Conservation (phyloP, 2,329 filamentous ascomycete genomes). For the Pleomassaria siparia region DNA sequence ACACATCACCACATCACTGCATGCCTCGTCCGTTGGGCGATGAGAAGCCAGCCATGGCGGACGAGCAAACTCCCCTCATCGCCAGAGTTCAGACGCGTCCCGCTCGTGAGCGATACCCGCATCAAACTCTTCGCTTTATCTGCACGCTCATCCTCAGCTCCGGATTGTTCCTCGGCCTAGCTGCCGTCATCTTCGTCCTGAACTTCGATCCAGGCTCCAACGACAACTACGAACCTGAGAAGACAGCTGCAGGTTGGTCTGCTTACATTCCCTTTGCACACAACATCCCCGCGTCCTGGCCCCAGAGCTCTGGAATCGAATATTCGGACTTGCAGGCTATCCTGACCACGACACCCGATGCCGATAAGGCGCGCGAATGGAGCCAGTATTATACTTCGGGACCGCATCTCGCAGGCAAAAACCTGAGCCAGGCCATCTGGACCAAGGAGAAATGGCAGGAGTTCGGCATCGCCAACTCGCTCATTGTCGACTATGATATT, state of each 20-base stretch:
- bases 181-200: conserved; percentile 38
- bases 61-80: conserved; percentile 69
- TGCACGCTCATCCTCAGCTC: conserved; percentile 59
- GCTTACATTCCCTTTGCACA: conserved; percentile 21
- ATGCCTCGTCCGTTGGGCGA: conserved; percentile 16
- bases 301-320: conserved; percentile 49
- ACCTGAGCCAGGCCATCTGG: conserved; percentile 55
- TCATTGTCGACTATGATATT: conserved; percentile 53
- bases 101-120: conserved; percentile 54
- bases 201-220: conserved; percentile 39
- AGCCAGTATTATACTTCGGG: conserved; percentile 55
- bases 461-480: conserved; percentile 49
- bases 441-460: conserved; percentile 53
- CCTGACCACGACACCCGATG: conserved; percentile 56
- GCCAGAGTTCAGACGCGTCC: conserved; percentile 59
- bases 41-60: conserved; percentile 43
- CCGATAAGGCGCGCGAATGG: conserved; percentile 53
- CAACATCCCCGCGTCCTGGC: conserved; percentile 43
- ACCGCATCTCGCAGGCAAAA: conserved; percentile 55
- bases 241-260: conserved; percentile 15
- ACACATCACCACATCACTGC: neutral
- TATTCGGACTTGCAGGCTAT: conserved; percentile 59
- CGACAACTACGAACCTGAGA: conserved; percentile 25
- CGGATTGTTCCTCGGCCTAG: conserved; percentile 36
- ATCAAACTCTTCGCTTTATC: conserved; percentile 64